Base-by-base conservation (phyloP, 225 moss, liverwort and hornwort species). In the Asterella californica region DNA sequence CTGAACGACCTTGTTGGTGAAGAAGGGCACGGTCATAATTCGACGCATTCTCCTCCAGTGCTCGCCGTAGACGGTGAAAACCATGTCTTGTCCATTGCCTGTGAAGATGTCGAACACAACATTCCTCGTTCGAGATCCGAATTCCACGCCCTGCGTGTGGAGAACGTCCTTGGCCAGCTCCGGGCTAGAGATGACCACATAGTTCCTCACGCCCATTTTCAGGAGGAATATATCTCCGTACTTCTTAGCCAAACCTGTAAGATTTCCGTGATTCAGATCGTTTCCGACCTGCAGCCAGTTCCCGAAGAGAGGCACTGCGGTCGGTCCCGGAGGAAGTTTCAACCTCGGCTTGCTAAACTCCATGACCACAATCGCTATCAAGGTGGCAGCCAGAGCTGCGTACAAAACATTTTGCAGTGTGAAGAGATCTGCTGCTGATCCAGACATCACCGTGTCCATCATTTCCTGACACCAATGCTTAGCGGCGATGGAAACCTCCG, bases 211-310 rank as follows among this genome's bases (percentile, higher is more conserved):
- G 2, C 86, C 88, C 86, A 88, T 88, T 46, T 52, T 82, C 64
- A 88, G 17, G 59, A 86, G 10, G 54, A 74, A 84, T 1, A 88
- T 52, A 33, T 88, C 86, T 11, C 88, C 88, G 81, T 90, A 88
- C 24, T 63, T 83, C 63, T 87, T 80, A 7, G 88, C 50, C 84
- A 87, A 65, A 2, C 86, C 88, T 2, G 90, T 80, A 63, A 91
- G 57, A 70, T 88, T 91, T 14, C 83, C 72, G 61, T 90, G 88
- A 80, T 91, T 91, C 72, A 91, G 72, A 75, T 91, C 91, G 36
- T 91, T 85, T 64, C 90, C 90, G 4, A 91, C 88, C 86, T 91
- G 89, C 42, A 89, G 71, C 91, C 91, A 91, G 79, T 82, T 88
- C 63, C 88, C 88, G 5, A 88, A 76, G 30, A 86, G 57, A 22